Evolutionary conservation across 2,329 filamentous ascomycete species (phyloP), one percentile per base, ranked within the genome.

Genomic region (Colletotrichum endophyticum): DNA sequence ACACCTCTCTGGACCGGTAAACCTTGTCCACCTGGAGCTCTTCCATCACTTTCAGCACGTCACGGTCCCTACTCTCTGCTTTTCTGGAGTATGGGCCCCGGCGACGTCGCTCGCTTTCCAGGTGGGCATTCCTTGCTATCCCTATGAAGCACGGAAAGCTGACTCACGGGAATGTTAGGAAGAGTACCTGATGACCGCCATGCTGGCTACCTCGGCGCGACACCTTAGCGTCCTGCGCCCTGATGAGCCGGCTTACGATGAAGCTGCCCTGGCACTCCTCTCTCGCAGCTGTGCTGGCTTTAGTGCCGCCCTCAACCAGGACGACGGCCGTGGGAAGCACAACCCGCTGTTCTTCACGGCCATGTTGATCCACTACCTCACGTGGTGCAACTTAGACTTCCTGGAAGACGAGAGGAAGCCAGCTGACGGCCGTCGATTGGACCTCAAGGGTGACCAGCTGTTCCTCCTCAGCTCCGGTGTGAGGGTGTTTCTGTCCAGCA

Each of bases 21-120:
- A 82, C 62, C 72, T 83, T 6, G 67, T 83, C 19, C 82, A 84
- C 63, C 78, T 84, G 72, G 81, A 84, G 66, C 79, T 84, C 32
- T 80, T 84, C 73, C 77, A 82, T 73, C 81, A 84, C 75, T 84
- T 82, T 63, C 78, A 81, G 28, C 77, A 79, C 15, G 49, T 73
- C 22, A 82, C 80, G 19, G 66, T 78, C 6, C 72, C 77, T 15
- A 83, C 80, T 12, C 78, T 84, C 22, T 72, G 80, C 56, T 83
- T 83, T 69, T 39, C 73, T 22, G 76, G 79, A 19, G 73, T 83
- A 13, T 84, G 83, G 82, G 76, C 78, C 2, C 72, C 77, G 5
- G 79, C 82, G 57, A 66, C 82, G 13, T 80, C 79, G 64, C 77
- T 80, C 9, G 78, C 81, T 9, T 82, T 84, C 71, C 78, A 81